These are phyloP conservation scores for Cordia subcordata DNA, from an alignment of 257 asterid genomes.

Conservation along the genomic window DNA sequence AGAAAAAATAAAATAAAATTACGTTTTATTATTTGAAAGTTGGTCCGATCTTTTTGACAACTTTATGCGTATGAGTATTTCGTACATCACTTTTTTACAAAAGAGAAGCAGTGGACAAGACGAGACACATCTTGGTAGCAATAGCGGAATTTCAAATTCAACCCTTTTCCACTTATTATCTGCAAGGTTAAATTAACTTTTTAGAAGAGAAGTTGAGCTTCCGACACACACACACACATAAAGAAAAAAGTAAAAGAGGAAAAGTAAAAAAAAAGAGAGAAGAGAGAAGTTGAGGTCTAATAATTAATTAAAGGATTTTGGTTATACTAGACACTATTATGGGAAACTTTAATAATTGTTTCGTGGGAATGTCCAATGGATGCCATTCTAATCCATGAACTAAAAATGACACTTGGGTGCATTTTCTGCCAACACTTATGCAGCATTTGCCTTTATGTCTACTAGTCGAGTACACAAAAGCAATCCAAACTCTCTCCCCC, in stretches of 20 bases:
- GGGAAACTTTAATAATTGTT: conserved; percentile 14
- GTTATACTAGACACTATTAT: background rate
- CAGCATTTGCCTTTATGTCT: too few relatives aligned
- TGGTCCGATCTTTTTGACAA: too few relatives aligned
- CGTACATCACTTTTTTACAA: background rate
- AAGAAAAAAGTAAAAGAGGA: too few relatives aligned
- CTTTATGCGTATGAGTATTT: too few relatives aligned
- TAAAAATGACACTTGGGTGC: conserved; percentile 19
- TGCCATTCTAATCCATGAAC: conserved; percentile 28
- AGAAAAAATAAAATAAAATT: too few relatives aligned
- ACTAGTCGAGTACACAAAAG: too few relatives aligned
- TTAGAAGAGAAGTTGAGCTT: background rate
- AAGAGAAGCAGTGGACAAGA: conserved; percentile 6
- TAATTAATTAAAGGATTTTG: background rate
- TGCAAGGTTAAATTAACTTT: conserved; percentile 19
- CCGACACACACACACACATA: too few relatives aligned
- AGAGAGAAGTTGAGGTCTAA: background rate
- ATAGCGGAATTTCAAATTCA: conserved; percentile 14
- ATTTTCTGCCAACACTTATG: conserved; percentile 8
- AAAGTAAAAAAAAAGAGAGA: too few relatives aligned
- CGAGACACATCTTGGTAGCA: too few relatives aligned
- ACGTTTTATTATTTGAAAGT: too few relatives aligned
- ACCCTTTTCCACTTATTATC: conserved; percentile 28
- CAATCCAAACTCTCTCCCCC: too few relatives aligned
- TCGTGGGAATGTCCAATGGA: conserved; percentile 23